Conservation (phyloP, 1,139 yeast species). For the Pneumocystis oryctolagi region DNA sequence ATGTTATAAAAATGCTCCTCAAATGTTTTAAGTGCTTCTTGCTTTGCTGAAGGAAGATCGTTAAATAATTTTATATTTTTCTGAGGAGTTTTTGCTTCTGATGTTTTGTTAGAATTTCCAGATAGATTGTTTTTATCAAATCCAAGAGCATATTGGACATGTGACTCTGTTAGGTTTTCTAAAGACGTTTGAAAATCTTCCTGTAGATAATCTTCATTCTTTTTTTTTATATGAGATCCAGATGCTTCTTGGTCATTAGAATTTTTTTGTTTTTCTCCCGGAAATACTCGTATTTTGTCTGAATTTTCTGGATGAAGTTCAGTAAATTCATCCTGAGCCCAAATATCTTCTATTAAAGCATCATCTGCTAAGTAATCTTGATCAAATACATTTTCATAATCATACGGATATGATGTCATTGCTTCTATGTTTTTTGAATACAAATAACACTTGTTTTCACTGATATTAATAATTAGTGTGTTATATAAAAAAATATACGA, state of each 20-base stretch:
- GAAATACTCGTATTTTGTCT: not conserved
- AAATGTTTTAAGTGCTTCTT: conserved; percentile 54
- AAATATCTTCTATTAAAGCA: not conserved
- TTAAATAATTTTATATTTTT: conserved; percentile 25
- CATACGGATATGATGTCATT: not conserved
- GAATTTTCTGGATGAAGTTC: not conserved
- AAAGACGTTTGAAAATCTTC: not conserved
- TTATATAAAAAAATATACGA: not conserved
- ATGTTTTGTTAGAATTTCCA: not conserved
- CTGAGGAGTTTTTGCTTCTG: not conserved
- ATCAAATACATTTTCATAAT: not conserved
- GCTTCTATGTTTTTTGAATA: not conserved
- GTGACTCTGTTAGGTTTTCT: not conserved
- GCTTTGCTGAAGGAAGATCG: conserved; percentile 44
- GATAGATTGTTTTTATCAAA: not conserved
- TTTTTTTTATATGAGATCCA: not conserved
- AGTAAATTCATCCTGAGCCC: not conserved
- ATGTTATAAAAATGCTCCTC: conserved; percentile 41
- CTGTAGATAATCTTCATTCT: not conserved
- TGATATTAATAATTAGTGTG: not conserved
- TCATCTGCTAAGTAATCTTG: not conserved
- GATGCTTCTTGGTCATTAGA: not conserved
- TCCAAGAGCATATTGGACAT: not conserved
- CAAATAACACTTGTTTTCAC: not conserved
- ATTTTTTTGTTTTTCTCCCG: not conserved